Evolutionary conservation across 1,139 yeast genomes (phyloP), one percentile per base, ranked within the genome.

Genomic region (Magnusiomyces tetraspermus): DNA sequence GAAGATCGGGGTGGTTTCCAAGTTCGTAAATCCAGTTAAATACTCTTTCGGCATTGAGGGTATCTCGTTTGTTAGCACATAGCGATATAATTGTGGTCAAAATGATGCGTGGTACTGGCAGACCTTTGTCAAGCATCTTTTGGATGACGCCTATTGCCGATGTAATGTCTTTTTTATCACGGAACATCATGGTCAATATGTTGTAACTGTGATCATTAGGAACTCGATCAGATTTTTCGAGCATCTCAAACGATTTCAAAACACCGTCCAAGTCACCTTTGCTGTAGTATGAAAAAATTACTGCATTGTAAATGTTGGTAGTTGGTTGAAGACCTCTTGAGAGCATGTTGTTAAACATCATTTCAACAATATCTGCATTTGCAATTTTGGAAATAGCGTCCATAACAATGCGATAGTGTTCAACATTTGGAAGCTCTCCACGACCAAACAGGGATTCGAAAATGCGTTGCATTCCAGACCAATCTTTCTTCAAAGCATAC

Each of bases 321-420:
- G 73, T 72, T 1, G 88, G 85, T 2, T 57, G 59, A 59, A 80
- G 68, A 0, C 75, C 72, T 54, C 84, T 71, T 53, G 71, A 67
- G 15, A 71, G 53, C 48, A 69, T 43, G 57, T 78, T 80, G 1
- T 71, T 66, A 67, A 74, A 80, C 19, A 86, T 70, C 51, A 71
- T 69, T 42, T 79, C 76, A 13, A 83, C 77, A 55, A 80, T 76
- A 15, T 73, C 73, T 2, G 69, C 63, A 30, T 82, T 80, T 0
- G 88, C 88, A 47, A 78, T 67, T 8, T 67, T 63, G 0, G 87
- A 80, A 56, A 86, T 70, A 0, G 88, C 81, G 52, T 72, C 69
- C 78, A 88, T 79, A 3, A 84, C 80, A 37, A 80, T 75, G 2
- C 79, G 75, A 63, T 85, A 85, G 62, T 85, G 89, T 4, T 70